Evolutionary conservation across 2,329 filamentous ascomycete species (phyloP), one percentile per base, ranked within the genome.

Genomic region (Pyrenophora tritici-repentis): DNA sequence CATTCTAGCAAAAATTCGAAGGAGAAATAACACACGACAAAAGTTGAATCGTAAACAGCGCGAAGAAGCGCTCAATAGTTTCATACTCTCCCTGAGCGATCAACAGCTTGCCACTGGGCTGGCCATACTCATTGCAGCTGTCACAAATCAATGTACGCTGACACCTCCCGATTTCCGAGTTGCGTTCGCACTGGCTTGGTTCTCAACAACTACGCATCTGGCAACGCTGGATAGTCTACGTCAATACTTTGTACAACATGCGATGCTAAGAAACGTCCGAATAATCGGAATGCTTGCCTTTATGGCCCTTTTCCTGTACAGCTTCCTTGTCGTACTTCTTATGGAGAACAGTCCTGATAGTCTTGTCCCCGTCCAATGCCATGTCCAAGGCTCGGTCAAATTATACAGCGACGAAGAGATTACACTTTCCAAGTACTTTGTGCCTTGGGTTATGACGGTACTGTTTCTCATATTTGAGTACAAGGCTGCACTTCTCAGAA

Each of bases 81-180:
- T 69, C 31, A 53, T 68, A 20, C 56, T 69, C 8, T 43, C 58
- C 9, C 46, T 70, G 10, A 66, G 63, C 48, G 63, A 66, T 14
- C 62, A 66, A 33, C 58, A 66, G 43, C 57, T 65, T 12, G 56
- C 43, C 10, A 58, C 58, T 6, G 61, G 62, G 2, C 40, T 66
- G 8, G 63, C 58, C 3, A 58, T 65, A n/a, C 36, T 65, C 1
- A 42, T 63, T 18, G 59, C 52, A 13, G 55, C 53, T 14, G 38
- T 59, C 12, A 37, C 49, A n/a, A 63, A 62, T 9, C 54, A 54
- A 26, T 62, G 62, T 35, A 58, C 45, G 1, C 36, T 66, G 3
- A 52, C 60, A 3, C 46, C 53, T 2, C 47, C 53, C 24, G 57
- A 63, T 4, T 60, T 59, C 33, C 35, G 50, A 20, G 46, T 65